A percentile compares a stretch with the other conserved stretches of the same genome.
phyloP scores from a whole-genome alignment of 1,284 basidiomycete genomes.

The Golubevia sp. region DNA sequence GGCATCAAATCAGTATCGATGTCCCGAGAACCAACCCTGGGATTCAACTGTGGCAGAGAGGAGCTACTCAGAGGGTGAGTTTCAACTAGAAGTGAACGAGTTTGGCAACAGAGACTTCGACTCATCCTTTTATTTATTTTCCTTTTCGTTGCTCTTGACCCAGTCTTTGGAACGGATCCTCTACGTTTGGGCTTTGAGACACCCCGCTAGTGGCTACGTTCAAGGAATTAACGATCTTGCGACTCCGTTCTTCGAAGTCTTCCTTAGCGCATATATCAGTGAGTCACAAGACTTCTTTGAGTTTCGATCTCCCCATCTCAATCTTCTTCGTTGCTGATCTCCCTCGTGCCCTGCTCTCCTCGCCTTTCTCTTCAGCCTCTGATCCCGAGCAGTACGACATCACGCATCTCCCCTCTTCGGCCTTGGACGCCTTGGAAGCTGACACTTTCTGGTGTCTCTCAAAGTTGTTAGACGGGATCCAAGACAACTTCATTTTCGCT shows the following conservation, averaged over 20 bases:
- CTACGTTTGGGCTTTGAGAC: conserved; percentile 60
- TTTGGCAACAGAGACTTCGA: background rate
- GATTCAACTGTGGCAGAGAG: conserved; percentile 53
- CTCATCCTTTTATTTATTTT: background rate
- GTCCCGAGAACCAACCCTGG: conserved; percentile 59
- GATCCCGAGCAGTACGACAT: conserved; percentile 44
- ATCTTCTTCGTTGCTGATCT: background rate
- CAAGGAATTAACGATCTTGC: conserved; percentile 61
- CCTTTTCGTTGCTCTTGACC: background rate
- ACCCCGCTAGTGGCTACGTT: conserved; percentile 58
- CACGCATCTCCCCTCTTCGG: conserved; percentile 32
- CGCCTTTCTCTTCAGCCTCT: background rate
- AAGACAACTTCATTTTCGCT: conserved; percentile 59
- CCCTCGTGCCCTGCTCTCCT: background rate
- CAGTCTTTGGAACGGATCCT: conserved; percentile 52
- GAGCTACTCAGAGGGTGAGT: conserved; percentile 43
- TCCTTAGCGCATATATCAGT: conserved; percentile 48
- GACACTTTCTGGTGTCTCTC: conserved; percentile 61
- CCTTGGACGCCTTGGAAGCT: conserved; percentile 52
- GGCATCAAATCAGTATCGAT: conserved; percentile 60
- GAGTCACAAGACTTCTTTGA: conserved; percentile 8
- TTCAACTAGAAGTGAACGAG: no score
- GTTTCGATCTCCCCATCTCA: conserved; percentile 22
- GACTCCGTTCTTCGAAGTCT: conserved; percentile 61
- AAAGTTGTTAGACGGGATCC: conserved; percentile 56